Conservation (phyloP, 2,329 filamentous ascomycete genomes). For the Aureobasidium sp. region DNA sequence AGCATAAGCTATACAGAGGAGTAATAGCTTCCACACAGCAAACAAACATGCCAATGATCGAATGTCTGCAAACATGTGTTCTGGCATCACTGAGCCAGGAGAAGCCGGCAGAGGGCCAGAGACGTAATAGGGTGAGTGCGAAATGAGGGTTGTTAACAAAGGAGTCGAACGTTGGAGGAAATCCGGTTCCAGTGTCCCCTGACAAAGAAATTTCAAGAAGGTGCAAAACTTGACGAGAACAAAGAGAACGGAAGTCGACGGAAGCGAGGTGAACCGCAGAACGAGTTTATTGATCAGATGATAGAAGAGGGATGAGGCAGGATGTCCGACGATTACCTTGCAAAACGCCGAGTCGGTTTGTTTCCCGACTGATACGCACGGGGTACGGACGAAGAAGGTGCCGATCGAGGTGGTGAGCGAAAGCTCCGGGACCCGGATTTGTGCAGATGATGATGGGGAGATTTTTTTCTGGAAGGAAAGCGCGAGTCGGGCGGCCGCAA, state of each 20-base stretch:
- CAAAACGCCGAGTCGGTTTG: slow-evolving; percentile 1
- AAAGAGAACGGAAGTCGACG: background rate
- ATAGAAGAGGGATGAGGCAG: background rate
- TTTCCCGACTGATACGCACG: background rate
- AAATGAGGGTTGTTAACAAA: slow-evolving; percentile 14
- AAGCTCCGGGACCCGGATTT: slow-evolving; percentile 2
- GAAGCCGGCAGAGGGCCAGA: background rate
- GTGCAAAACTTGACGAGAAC: background rate
- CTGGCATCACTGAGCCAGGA: background rate
- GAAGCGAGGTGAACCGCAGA: background rate
- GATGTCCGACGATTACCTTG: slow-evolving; percentile 4
- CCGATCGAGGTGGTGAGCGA: background rate
- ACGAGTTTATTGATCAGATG: slow-evolving; percentile 11
- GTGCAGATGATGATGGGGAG: background rate
- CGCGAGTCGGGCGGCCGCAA: slow-evolving; percentile 11
- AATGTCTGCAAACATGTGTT: slow-evolving; percentile 13
- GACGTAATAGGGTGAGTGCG: slow-evolving; percentile 4
- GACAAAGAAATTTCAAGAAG: background rate
- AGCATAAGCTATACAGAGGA: slow-evolving; percentile 55
- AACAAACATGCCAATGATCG: slow-evolving; percentile 39
- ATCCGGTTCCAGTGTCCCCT: slow-evolving; percentile 6
- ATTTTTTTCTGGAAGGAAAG: slow-evolving; percentile 12
- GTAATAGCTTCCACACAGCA: slow-evolving; percentile 57
- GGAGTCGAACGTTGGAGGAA: slow-evolving; percentile 13
- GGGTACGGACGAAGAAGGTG: background rate